Evolutionary conservation across 2,329 filamentous ascomycete species (phyloP).

Genomic region (Monosporascus sp.): DNA sequence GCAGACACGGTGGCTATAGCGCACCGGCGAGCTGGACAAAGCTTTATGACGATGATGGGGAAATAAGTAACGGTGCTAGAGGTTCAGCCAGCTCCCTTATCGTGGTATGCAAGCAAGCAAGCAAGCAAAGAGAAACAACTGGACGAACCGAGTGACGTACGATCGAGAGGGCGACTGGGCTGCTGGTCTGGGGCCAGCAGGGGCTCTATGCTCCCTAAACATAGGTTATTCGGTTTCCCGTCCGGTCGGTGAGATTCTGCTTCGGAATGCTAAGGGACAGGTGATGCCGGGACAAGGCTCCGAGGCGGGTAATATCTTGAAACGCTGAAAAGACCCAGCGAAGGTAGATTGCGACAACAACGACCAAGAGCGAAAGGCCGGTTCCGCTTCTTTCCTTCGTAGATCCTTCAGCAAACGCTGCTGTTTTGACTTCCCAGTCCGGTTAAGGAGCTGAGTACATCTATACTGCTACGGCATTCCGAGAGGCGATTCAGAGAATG

Average conservation of each 20-base stretch:
- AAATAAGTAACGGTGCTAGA: neutral
- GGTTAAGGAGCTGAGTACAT: constrained; percentile 55
- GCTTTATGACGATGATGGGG: neutral
- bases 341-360: constrained; percentile 2
- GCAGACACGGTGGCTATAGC: neutral
- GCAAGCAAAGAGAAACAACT: constrained; percentile 8
- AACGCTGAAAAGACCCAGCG: constrained; percentile 8
- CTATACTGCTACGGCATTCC: constrained; percentile 55
- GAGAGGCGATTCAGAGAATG: constrained; percentile 17
- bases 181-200: constrained; percentile 55
- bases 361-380: constrained; percentile 1
- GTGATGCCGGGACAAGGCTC: constrained; percentile 1
- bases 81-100: no score
- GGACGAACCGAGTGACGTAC: constrained; percentile 33
- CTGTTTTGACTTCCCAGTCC: constrained; percentile 43
- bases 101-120: neutral
- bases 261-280: constrained; percentile 7
- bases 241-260: constrained; percentile 9
- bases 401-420: neutral
- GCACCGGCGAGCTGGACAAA: neutral
- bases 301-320: neutral
- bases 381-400: constrained; percentile 9
- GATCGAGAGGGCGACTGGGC: constrained; percentile 50
- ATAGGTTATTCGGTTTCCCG: constrained; percentile 30
- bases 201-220: constrained; percentile 50